Base-by-base conservation (phyloP, 305 asterid species). In the Fraxinus platypoda region DNA sequence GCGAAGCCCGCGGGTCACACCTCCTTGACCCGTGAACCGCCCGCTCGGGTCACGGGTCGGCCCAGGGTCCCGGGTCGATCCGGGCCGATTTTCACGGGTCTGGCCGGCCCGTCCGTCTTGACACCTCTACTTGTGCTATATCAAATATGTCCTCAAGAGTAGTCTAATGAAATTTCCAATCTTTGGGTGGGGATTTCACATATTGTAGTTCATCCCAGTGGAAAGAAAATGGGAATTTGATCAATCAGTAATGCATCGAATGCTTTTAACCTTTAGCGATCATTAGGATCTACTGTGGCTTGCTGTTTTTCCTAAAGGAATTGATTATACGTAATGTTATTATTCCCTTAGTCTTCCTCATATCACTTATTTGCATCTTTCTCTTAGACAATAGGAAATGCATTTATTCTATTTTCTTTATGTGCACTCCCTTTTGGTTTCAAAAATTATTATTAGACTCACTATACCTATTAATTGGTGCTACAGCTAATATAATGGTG, bases 221-320 rank as follows among this genome's bases (percentile, higher is more conserved):
- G 88, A 88, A 86, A 92, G 97, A 77, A 87, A 90, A 72, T 92
- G 93, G 97, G 91, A 87, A 66, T 88, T 84, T 28, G 94, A 92
- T 54, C 88, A 89, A 79, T 75, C 85, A 1, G 81, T 86, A 23
- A 88, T 92, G 87, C 83, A 38, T 6, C 75, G 75, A 59, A 91
- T 80, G 91, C 93, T 92, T 81, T 88, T 90, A 2, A 88, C 86
- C 31, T 85, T 82, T 79, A 64, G 84, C 57, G 52, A 83, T 80
- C 88, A 68, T 11, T 82, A 21, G 43, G 94, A 92, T 88, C 91
- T 93, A 3, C 59, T 91, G 83, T 91, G 94, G 97, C 92, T 92
- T 66, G 88, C 89, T 37, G 85, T 92, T 49, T 92, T 91, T 84
- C 94, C 97, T 2, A 91, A 92, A 89, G 97, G 97, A 82, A 92